phyloP scores from a whole-genome alignment of 2,329 filamentous ascomycete species.

The Nemania sp. region DNA sequence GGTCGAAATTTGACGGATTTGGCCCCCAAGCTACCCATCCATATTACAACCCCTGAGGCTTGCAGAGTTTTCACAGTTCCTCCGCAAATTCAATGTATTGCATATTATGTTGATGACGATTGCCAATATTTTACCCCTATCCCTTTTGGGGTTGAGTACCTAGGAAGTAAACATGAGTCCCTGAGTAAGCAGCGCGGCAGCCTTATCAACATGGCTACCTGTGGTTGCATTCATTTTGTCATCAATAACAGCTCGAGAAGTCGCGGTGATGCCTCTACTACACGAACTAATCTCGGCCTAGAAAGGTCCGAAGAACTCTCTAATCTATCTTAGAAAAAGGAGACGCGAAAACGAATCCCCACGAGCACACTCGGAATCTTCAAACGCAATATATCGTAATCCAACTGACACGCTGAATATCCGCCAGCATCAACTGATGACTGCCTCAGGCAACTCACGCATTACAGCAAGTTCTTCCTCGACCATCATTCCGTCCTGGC shows the following conservation, averaged over 20 bases:
- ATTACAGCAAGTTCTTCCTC: neutral
- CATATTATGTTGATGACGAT: conserved; percentile 12
- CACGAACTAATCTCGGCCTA: too few species aligned
- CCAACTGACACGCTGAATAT: neutral
- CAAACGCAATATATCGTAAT: neutral
- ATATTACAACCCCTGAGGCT: neutral
- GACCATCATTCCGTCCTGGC: neutral
- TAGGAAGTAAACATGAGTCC: neutral
- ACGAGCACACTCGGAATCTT: neutral
- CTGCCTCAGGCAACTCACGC: neutral
- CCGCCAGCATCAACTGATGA: neutral
- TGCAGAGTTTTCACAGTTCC: conserved; percentile 10
- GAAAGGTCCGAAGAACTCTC: neutral
- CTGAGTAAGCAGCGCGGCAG: neutral
- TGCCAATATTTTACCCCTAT: neutral
- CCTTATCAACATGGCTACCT: neutral
- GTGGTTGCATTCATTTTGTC: neutral
- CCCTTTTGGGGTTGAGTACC: neutral
- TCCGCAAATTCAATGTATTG: conserved; percentile 6
- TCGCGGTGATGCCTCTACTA: neutral
- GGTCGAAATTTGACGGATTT: conserved; percentile 5
- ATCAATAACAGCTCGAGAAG: neutral
- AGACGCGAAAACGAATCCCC: neutral
- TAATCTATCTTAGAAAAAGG: neutral
- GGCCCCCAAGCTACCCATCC: conserved; percentile 13